Conservation (phyloP, 163 green algal genomes). For the Scenedesmus sp. region DNA sequence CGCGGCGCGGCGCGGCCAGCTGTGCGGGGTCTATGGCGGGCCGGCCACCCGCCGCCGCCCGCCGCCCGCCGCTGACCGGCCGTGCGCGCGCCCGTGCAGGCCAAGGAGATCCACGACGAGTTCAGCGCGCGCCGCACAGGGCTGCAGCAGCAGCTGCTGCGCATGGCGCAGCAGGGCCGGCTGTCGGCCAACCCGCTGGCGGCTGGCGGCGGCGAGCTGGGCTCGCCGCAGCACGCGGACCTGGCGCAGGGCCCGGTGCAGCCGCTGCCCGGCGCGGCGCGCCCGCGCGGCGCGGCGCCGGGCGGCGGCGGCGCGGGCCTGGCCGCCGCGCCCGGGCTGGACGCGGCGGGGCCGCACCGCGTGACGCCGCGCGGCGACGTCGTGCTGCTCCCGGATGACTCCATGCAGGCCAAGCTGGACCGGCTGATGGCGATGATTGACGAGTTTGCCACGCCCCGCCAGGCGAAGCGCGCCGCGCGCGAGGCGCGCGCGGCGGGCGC, state of each 20-base stretch:
- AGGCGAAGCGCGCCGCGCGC: no score
- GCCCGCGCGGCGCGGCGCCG: background rate
- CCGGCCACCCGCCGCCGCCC: no score
- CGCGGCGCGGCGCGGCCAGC: no score
- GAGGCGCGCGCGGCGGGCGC: background rate
- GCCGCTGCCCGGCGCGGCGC: background rate
- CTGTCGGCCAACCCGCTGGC: constrained; percentile 37
- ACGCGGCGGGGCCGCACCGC: background rate
- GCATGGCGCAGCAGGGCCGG: constrained; percentile 7
- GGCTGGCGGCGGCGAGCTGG: background rate
- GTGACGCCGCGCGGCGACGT: constrained; percentile 30
- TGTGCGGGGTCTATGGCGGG: no score
- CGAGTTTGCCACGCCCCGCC: constrained; percentile 17
- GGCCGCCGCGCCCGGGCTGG: background rate
- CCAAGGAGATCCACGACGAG: constrained; percentile 25
- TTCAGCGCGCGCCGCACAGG: constrained; percentile 2
- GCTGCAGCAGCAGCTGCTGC: constrained; percentile 15
- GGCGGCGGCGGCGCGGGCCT: background rate
- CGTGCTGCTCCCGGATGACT: constrained; percentile 18
- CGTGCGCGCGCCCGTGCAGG: constrained; percentile 1
- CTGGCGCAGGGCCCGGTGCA: constrained; percentile 2
- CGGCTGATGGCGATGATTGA: constrained; percentile 16
- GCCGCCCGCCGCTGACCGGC: background rate
- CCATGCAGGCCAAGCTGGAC: constrained; percentile 19
- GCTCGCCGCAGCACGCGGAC: no score